Percentiles rank a stretch among this genome's conserved stretches.
Conservation (phyloP, 805 yeast genomes). For the Cyberlindnera xylosilytica region DNA sequence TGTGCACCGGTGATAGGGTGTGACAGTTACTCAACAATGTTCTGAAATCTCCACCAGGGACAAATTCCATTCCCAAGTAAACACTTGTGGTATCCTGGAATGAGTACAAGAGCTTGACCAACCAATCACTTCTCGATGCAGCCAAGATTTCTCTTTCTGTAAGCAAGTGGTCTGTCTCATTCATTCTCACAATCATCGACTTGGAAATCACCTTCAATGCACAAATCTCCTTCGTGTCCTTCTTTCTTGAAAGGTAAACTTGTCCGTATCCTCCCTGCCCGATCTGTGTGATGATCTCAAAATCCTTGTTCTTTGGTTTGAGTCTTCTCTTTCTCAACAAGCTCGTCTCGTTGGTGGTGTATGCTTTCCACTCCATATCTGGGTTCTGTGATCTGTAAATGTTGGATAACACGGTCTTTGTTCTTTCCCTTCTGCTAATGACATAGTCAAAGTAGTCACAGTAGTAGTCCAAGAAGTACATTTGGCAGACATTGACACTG, state of each 20-base stretch:
- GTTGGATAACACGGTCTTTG: constrained; percentile 62
- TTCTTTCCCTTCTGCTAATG: constrained; percentile 78
- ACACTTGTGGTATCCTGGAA: constrained; percentile 91
- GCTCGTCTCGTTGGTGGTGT: constrained; percentile 80
- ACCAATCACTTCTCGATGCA: constrained; percentile 95
- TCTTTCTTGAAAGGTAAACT: constrained; percentile 92
- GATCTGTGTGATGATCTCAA: constrained; percentile 94
- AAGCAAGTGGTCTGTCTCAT: constrained; percentile 92
- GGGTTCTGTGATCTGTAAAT: constrained; percentile 37
- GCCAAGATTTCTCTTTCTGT: constrained; percentile 96
- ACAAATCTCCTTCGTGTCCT: constrained; percentile 91
- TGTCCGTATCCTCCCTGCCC: constrained; percentile 99
- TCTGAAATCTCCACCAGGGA: constrained; percentile 99
- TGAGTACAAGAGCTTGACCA: constrained; percentile 88
- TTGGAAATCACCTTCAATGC: constrained; percentile 92
- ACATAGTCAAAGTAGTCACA: constrained; percentile 95
- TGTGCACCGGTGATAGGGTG: constrained; percentile 88
- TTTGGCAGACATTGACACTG: constrained; percentile 85
- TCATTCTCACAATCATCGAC: constrained; percentile 77
- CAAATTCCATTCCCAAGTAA: constrained; percentile 97
- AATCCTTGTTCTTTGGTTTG: constrained; percentile 91
- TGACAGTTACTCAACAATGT: constrained; percentile 93
- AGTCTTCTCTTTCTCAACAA: constrained; percentile 82
- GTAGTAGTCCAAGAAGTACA: constrained; percentile 91
- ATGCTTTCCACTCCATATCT: constrained; percentile 64